Evolutionary conservation across 1,284 basidiomycete genomes (phyloP), one percentile per base, ranked within the genome.

Genomic region (Marasmius sp.): DNA sequence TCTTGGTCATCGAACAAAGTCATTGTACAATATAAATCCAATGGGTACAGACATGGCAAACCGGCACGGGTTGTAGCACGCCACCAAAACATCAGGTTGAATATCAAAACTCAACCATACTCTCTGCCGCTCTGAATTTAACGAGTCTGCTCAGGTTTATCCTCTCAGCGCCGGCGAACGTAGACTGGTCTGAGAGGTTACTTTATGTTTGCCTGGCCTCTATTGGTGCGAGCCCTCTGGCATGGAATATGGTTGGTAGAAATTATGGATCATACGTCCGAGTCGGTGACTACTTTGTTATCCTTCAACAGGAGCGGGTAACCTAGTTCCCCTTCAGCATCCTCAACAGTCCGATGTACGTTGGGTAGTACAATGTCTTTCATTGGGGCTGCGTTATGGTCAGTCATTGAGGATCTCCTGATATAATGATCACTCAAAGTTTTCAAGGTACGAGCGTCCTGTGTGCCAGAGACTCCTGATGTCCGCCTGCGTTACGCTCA

Each of bases 181-280:
- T 33, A 74, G 67, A 66, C 37, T 53, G 49, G n/a, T 59, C 57
- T 9, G 37, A 57, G 33, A 45, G 38, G 11, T 66, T 60, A n/a
- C 45, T 66, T 6, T 66, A 62, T 33, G 27, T 61, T 10, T 61
- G 27, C 12, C 57, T 66, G 12, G 6, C 60, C 22, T 62, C n/a
- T n/a, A n/a, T 64, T 36, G 27, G 47, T 43, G 62, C 58, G 18
- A 58, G 47, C 34, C n/a, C n/a, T n/a, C n/a, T n/a, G n/a, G n/a
- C n/a, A n/a, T n/a, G n/a, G n/a, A n/a, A n/a, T n/a, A 16, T 64
- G 12, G 57, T 66, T 34, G 60, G 52, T n/a, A 39, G 58, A 52
- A 66, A 64, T 48, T 66, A 59, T 18, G 62, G 65, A 9, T 64
- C 65, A 9, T 64, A 64, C 45, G n/a, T n/a, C n/a, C n/a, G n/a